Conservation (phyloP, 345 rosid species). For the Eucalyptus tenuipes region DNA sequence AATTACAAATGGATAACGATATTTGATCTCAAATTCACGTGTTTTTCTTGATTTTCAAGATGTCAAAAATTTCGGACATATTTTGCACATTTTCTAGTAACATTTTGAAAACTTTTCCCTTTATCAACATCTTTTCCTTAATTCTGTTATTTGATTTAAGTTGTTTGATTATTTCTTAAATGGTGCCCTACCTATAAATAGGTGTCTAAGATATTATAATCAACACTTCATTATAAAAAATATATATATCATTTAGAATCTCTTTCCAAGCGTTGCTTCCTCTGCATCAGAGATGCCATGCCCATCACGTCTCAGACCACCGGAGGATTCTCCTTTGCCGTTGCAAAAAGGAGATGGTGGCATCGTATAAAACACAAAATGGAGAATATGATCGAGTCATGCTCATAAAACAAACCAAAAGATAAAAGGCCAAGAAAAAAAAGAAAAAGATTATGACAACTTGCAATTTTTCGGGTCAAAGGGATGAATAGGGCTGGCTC, state of each 20-base stretch:
- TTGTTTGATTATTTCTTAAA: too few relatives aligned
- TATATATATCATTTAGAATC: too few relatives aligned
- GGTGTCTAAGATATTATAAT: accelerated
- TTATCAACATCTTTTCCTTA: too few relatives aligned
- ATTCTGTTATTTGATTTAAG: too few relatives aligned
- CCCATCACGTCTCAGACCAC: neutral
- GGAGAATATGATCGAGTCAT: neutral
- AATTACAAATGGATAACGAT: too few relatives aligned
- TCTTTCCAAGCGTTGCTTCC: too few relatives aligned
- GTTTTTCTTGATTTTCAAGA: too few relatives aligned
- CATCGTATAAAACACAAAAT: neutral
- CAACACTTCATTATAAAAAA: too few relatives aligned
- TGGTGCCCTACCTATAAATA: accelerated
- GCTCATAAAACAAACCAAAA: neutral
- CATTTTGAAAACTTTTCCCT: too few relatives aligned
- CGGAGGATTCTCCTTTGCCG: neutral
- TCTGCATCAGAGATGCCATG: neutral
- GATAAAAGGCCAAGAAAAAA: neutral
- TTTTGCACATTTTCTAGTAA: too few relatives aligned
- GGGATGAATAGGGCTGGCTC: neutral
- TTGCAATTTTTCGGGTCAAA: neutral
- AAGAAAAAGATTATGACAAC: neutral
- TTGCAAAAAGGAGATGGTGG: neutral
- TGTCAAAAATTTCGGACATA: too few relatives aligned
- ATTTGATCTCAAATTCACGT: too few relatives aligned